Percentiles rank a stretch among this genome's conserved stretches.
These are phyloP conservation scores for Ustilago esculenta DNA, from an alignment of 1,284 basidiomycete species.

Conservation along the genomic window DNA sequence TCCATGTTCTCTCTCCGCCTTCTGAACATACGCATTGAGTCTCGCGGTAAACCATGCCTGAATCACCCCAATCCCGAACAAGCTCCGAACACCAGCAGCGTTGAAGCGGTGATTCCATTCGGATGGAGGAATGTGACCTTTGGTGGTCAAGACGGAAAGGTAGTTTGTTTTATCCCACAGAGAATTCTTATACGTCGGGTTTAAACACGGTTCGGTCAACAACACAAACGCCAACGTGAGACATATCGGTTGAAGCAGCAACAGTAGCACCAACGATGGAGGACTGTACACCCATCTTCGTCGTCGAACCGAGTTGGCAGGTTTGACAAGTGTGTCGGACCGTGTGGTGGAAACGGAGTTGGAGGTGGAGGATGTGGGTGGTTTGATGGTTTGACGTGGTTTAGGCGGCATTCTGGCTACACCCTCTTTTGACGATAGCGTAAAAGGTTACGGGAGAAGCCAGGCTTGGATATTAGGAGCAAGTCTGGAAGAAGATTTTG, in stretches of 20 bases:
- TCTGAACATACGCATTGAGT: constrained; percentile 13
- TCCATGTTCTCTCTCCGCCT: not conserved
- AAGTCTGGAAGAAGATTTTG: too few species aligned
- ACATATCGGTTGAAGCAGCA: constrained; percentile 11
- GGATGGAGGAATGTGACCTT: not conserved
- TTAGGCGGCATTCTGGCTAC: constrained; percentile 19
- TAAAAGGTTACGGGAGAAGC: too few species aligned
- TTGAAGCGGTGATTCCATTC: constrained; percentile 22
- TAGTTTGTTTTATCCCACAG: constrained; percentile 19
- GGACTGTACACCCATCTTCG: constrained; percentile 10
- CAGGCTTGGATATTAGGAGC: too few species aligned
- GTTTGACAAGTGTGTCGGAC: too few species aligned
- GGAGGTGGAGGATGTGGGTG: not conserved
- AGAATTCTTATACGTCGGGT: constrained; percentile 1
- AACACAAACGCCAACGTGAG: constrained; percentile 22
- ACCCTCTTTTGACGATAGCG: too few species aligned
- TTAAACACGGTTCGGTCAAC: constrained; percentile 37
- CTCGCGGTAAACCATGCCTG: constrained; percentile 36
- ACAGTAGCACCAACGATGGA: not conserved
- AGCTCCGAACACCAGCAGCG: not conserved
- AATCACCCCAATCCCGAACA: constrained; percentile 26
- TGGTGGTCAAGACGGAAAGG: not conserved
- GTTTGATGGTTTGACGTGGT: constrained; percentile 10
- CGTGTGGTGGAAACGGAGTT: not conserved
- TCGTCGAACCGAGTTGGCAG: too few species aligned